Conservation (phyloP, 495 filamentous ascomycete species). For the Oleoguttula mirabilis region DNA sequence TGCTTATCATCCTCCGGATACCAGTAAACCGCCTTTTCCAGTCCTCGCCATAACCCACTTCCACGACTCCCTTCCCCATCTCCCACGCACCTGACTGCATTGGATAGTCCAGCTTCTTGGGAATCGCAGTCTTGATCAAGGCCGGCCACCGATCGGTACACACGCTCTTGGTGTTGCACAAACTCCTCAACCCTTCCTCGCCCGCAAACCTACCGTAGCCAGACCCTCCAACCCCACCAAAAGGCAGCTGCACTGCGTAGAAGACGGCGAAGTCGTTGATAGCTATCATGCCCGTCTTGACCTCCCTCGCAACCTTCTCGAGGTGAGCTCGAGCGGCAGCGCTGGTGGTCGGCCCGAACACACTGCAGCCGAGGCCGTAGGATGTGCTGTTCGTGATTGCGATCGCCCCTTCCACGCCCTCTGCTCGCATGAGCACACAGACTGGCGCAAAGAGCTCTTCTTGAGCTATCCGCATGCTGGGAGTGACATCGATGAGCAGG, state of each 20-base stretch:
- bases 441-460: slow-evolving; percentile 89
- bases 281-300: slow-evolving; percentile 78
- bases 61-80: slow-evolving; percentile 50
- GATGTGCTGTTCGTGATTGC: slow-evolving; percentile 27
- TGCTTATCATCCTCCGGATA: slow-evolving; percentile 34
- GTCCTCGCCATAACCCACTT: slow-evolving; percentile 49
- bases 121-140: slow-evolving; percentile 62
- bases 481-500: slow-evolving; percentile 66
- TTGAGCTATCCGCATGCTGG: slow-evolving; percentile 59
- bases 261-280: slow-evolving; percentile 90
- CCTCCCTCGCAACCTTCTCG: slow-evolving; percentile 46
- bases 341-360: slow-evolving; percentile 51
- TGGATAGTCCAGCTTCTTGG: slow-evolving; percentile 67
- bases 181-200: slow-evolving; percentile 67
- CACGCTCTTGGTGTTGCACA: slow-evolving; percentile 80
- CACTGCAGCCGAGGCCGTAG: slow-evolving; percentile 34
- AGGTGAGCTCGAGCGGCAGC: slow-evolving; percentile 38
- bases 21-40: slow-evolving; percentile 38
- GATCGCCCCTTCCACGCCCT: slow-evolving; percentile 33
- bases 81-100: slow-evolving; percentile 47
- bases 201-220: slow-evolving; percentile 92
- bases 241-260: slow-evolving; percentile 86
- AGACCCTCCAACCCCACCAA: slow-evolving; percentile 74
- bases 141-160: slow-evolving; percentile 59
- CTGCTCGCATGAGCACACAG: slow-evolving; percentile 67